Evolutionary conservation across 306 rosid species (phyloP).

Genomic region (Malus sylvestris): DNA sequence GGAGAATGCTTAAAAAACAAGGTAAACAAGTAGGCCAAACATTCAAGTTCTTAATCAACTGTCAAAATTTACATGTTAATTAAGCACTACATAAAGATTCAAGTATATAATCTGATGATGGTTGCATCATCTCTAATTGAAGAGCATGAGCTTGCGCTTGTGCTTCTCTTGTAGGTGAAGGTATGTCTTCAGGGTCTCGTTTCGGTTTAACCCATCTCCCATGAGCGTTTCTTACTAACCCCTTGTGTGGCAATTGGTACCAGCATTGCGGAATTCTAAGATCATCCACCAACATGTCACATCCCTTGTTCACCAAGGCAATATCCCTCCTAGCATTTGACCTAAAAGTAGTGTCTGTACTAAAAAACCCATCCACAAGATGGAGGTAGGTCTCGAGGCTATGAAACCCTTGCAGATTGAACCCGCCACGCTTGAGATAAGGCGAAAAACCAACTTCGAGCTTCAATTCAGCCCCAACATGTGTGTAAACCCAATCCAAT

Average conservation of each 20-base stretch:
- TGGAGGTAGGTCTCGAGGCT: conserved; percentile 64
- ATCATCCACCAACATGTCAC: conserved; percentile 59
- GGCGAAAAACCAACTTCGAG: conserved; percentile 49
- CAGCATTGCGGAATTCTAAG: conserved; percentile 54
- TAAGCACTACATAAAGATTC: background rate
- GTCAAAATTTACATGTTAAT: background rate
- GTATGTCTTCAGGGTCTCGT: conserved; percentile 57
- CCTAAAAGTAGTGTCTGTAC: conserved; percentile 23
- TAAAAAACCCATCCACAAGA: conserved; percentile 51
- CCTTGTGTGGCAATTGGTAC: conserved; percentile 61
- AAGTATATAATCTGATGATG: conserved; percentile 8
- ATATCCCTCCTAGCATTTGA: conserved; percentile 52
- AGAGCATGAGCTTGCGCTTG: conserved; percentile 7
- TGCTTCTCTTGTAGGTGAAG: conserved; percentile 38
- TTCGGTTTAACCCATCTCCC: conserved; percentile 79
- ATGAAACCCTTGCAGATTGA: conserved; percentile 44
- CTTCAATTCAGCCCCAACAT: conserved; percentile 43
- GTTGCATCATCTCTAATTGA: conserved; percentile 8
- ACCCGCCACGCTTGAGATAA: conserved; percentile 38
- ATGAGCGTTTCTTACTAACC: conserved; percentile 44
- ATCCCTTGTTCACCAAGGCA: conserved; percentile 58
- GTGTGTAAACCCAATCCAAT: conserved; percentile 55
- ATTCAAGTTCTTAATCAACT: background rate
- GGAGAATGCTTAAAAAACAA: too few relatives aligned
- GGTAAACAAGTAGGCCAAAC: background rate